Evolutionary conservation across 345 rosid genomes (phyloP), one percentile per base, ranked within the genome.

Genomic region (Gossypium australe): DNA sequence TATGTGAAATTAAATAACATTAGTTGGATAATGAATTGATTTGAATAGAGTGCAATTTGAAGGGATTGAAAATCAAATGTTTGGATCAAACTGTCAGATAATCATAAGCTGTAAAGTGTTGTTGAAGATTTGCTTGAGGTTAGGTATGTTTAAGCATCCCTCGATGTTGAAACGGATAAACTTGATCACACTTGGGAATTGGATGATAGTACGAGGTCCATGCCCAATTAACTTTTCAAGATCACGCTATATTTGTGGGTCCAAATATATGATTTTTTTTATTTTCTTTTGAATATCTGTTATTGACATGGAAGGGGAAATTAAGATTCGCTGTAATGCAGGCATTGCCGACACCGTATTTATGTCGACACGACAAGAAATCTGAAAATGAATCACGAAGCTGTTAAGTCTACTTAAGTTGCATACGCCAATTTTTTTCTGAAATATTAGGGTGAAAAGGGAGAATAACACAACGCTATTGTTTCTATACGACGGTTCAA

Each of bases 151-250:
- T 18, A 29, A 9, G 53, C 61, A 64, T 71, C 59, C 52, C 20
- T 22, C 71, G 41, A 45, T 69, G 3, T 16, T 9, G 4, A 34
- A 22, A 24, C 48, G 51, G 25, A 78, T 77, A 43, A 48, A 44
- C 43, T 24, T 57, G 66, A 34, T 27, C 25, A 16, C 24, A 25
- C 25, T 16, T 29, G 2, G 62, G 62, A 58, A 58, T 11, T 3
- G 60, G 45, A 18, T 58, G 45, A 18, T 58, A 24, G 76, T 70
- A 73, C 79, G 83, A 75, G 76, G 75, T 75, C 77, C 59, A 7
- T 22, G 14, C 18, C 71, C 56, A 48, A 8, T 56, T 56, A 11
- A 6, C 27, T 43, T 44, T 29, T 34, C 2, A 2, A 20, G 29
- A 66, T 20, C 68, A 63, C 68, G 13, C 24, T 38, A 20, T 63